Conservation (phyloP, 352 stramenopile species). For the Pythium sukuiense region DNA sequence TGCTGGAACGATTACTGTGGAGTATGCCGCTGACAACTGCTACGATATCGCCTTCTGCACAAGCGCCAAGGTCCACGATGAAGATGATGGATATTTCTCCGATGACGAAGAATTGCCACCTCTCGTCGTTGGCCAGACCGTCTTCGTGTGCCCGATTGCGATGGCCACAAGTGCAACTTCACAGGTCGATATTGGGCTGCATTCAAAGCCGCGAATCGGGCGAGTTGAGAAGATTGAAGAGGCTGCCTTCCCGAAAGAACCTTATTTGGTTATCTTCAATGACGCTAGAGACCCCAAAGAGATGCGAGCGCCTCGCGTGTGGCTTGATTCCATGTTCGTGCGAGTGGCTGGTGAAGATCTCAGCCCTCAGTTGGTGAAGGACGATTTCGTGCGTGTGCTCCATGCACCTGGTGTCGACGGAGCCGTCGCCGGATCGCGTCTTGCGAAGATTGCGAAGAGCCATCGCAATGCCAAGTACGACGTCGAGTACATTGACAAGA, state of each 20-base stretch:
- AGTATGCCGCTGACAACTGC: slow-evolving; percentile 36
- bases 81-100: slow-evolving; percentile 40
- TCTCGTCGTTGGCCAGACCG: slow-evolving; percentile 26
- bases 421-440: slow-evolving; percentile 8
- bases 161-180: background rate
- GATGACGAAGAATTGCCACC: slow-evolving; percentile 45
- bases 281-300: slow-evolving; percentile 31
- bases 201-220: slow-evolving; percentile 32
- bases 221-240: slow-evolving; percentile 34
- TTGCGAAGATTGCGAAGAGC: slow-evolving; percentile 38
- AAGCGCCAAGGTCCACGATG: slow-evolving; percentile 35
- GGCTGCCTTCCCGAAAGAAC: slow-evolving; percentile 20
- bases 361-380: slow-evolving; percentile 34
- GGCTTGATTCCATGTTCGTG: slow-evolving; percentile 40
- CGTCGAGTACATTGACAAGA: slow-evolving; percentile 46
- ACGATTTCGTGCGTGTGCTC: slow-evolving; percentile 49
- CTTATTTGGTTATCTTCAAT: slow-evolving; percentile 37
- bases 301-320: slow-evolving; percentile 35
- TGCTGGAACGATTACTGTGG: slow-evolving; percentile 41
- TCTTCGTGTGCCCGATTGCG: slow-evolving; percentile 42
- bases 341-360: slow-evolving; percentile 33
- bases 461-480: slow-evolving; percentile 53
- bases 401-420: background rate
- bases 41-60: slow-evolving; percentile 51
- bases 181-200: background rate